Conservation (phyloP, 805 yeast species). For the Metschnikowia similis region DNA sequence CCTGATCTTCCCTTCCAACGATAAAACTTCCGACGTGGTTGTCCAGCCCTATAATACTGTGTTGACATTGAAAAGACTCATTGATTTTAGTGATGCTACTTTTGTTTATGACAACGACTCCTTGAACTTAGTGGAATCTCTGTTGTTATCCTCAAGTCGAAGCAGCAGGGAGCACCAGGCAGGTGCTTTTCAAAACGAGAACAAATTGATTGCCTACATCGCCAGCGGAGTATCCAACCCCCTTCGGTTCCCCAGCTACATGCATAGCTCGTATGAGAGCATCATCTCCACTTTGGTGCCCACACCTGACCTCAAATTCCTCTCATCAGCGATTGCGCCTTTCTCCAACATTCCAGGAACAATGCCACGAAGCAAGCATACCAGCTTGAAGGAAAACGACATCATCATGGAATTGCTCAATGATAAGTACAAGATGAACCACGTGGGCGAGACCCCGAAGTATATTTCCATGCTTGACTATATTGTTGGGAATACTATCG, state of each 20-base stretch:
- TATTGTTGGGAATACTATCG: slow-evolving; percentile 58
- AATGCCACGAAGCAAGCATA: slow-evolving; percentile 27
- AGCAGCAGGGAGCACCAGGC: slow-evolving; percentile 11
- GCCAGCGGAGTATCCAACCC: slow-evolving; percentile 85
- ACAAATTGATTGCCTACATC: slow-evolving; percentile 80
- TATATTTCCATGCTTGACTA: slow-evolving; percentile 69
- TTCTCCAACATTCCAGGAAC: slow-evolving; percentile 42
- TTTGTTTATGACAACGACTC: slow-evolving; percentile 92
- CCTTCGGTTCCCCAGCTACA: slow-evolving; percentile 84
- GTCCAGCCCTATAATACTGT: slow-evolving; percentile 95
- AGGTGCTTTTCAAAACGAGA: slow-evolving; percentile 66
- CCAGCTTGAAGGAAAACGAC: slow-evolving; percentile 78
- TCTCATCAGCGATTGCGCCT: slow-evolving; percentile 39
- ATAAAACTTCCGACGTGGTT: slow-evolving; percentile 85
- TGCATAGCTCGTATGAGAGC: slow-evolving; percentile 81
- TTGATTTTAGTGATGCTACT: slow-evolving; percentile 80
- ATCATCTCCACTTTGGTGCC: slow-evolving; percentile 81
- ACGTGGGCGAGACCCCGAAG: slow-evolving; percentile 33
- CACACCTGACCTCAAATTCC: slow-evolving; percentile 69
- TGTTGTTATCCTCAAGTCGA: slow-evolving; percentile 18
- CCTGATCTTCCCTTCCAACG: slow-evolving; percentile 80
- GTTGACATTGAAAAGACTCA: slow-evolving; percentile 73
- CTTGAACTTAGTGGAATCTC: slow-evolving; percentile 64
- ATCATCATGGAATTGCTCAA: slow-evolving; percentile 78
- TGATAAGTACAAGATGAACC: slow-evolving; percentile 72